Conservation (phyloP, 352 stramenopile species). For the Chrysophaeum taylorii region DNA sequence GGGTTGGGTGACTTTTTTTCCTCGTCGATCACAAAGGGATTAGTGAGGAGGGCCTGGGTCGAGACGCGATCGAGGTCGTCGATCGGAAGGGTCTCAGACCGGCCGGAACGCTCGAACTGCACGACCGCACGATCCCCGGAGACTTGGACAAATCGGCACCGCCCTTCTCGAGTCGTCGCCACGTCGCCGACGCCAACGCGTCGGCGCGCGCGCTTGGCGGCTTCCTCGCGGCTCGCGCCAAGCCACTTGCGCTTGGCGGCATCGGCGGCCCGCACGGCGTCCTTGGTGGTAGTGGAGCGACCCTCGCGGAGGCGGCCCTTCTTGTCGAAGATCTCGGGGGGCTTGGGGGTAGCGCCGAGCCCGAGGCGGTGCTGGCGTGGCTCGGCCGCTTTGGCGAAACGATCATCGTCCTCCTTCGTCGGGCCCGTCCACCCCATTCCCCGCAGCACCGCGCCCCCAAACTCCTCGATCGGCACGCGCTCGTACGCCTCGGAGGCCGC, state of each 20-base stretch:
- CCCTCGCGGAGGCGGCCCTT: constrained; percentile 13
- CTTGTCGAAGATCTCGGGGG: constrained; percentile 19
- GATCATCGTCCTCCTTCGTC: constrained; percentile 40
- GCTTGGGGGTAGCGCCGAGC: constrained; percentile 68
- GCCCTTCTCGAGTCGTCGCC: not conserved
- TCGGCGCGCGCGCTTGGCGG: not conserved
- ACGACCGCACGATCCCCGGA: not conserved
- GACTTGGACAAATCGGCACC: not conserved
- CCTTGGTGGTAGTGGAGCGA: constrained; percentile 6
- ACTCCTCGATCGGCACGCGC: constrained; percentile 79
- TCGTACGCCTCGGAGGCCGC: constrained; percentile 69
- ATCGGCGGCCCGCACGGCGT: not conserved
- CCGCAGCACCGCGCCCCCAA: constrained; percentile 82
- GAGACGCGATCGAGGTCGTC: not conserved
- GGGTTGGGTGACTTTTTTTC: constrained; percentile 42
- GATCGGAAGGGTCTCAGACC: not conserved
- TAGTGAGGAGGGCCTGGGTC: not conserved
- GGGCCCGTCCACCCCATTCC: constrained; percentile 92
- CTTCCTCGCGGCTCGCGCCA: not conserved
- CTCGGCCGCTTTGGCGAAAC: constrained; percentile 37
- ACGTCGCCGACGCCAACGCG: not conserved
- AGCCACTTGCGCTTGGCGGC: not conserved
- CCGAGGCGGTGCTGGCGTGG: constrained; percentile 76
- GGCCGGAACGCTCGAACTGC: not conserved
- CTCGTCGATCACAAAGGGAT: not conserved